Percentiles rank a stretch among this genome's conserved stretches.
phyloP scores from a whole-genome alignment of 2,329 filamentous ascomycete species.

The Diaporthe australafricana region DNA sequence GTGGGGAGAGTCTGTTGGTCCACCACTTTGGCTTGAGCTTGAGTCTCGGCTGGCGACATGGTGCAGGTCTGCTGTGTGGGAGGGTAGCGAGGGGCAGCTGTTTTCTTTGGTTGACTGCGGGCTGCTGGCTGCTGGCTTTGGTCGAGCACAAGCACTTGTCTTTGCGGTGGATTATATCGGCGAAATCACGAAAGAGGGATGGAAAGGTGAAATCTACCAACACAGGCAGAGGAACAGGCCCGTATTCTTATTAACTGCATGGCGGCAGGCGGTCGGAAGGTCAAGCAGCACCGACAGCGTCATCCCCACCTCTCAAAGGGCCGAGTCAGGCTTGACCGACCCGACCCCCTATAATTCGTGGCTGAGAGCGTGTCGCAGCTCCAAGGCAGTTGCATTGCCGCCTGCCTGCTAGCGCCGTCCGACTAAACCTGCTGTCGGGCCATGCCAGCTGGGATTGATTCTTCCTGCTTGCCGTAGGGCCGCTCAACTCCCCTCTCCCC shows the following conservation, averaged over 20 bases:
- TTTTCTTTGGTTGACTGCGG: background rate
- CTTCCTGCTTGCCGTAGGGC: background rate
- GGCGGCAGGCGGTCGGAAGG: background rate
- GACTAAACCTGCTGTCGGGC: conserved; percentile 6
- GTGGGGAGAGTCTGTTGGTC: conserved; percentile 31
- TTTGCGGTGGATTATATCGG: background rate
- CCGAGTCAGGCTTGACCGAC: conserved; percentile 20
- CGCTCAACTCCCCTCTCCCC: background rate
- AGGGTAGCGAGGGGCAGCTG: background rate
- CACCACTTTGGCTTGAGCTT: conserved; percentile 30
- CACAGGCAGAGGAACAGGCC: too few relatives aligned
- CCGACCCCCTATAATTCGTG: conserved; percentile 16
- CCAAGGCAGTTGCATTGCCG: conserved; percentile 11
- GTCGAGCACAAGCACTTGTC: background rate
- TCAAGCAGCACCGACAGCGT: background rate
- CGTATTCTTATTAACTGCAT: background rate
- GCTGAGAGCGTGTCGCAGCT: conserved; percentile 17
- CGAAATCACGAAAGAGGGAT: background rate
- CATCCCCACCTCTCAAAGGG: conserved; percentile 17
- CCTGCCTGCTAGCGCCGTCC: conserved; percentile 2
- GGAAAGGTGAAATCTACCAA: background rate
- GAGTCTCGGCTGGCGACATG: conserved; percentile 31
- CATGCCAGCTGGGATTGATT: conserved; percentile 9
- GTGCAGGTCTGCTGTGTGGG: conserved; percentile 4
- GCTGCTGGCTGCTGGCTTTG: background rate